Evolutionary conservation across 1,139 yeast species (phyloP), one percentile per base, ranked within the genome.

Genomic region (Kluyveromyces marxianus): DNA sequence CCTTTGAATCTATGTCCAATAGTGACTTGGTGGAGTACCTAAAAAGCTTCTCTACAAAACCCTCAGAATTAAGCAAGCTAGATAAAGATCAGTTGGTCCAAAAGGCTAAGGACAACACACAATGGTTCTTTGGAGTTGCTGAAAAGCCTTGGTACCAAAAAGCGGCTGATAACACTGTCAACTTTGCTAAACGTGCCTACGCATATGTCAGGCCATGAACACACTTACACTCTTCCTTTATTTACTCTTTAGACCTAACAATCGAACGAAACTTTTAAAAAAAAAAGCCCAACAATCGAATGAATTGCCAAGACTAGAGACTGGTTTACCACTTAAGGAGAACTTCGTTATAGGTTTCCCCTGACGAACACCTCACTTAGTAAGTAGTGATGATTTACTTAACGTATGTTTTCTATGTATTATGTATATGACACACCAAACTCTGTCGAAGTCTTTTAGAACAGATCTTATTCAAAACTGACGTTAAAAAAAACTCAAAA

Each of bases 21-120:
- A 70, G 73, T 31, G 87, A 81, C 52, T 65, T 81, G 54, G 71
- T 66, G 54, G 68, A 70, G 30, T 81, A 79, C 60, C 63, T 81
- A 46, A 66, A 69, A 38, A 69, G 75, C 6, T 79, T 72, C 58
- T 85, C 85, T 5, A 65, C 72, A 45, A 62, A 65, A 28, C 45
- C 55, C 10, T 62, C 62, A n/a, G 59, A 69, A 47, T 29, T 40
- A 21, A 25, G 7, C 6, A 32, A n/a, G 7, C 37, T 40, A 24
- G 66, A 66, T 46, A 72, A 71, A 51, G 70, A 72, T 37, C 75
- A 78, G 45, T 66, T 80, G 53, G 58, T 75, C 26, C 60, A 67
- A 10, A 56, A 69, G 50, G 82, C 82, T 25, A 70, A 71, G 49
- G 66, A 68, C 45, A 76, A 76, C 57, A 68, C 76, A 7, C 54